These are phyloP conservation scores for Blechomonas ayalai DNA, from an alignment of 208 protist genomes.

Conservation along the genomic window DNA sequence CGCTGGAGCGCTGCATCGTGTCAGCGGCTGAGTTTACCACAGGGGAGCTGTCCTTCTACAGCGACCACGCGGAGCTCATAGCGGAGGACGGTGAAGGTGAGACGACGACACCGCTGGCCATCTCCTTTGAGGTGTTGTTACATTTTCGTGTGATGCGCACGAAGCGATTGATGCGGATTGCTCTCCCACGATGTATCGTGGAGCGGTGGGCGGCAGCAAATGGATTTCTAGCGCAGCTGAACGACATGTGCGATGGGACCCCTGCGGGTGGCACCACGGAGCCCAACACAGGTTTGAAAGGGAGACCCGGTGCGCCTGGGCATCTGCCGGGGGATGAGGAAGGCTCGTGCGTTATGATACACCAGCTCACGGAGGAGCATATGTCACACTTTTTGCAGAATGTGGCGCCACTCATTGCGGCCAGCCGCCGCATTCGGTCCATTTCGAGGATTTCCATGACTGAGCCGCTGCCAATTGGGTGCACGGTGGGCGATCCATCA, in stretches of 20 bases:
- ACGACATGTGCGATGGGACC: neutral
- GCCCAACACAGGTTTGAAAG: too few species aligned
- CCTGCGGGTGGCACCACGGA: too few species aligned
- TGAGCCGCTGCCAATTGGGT: slow-evolving; percentile 47
- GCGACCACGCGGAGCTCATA: slow-evolving; percentile 45
- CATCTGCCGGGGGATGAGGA: slow-evolving; percentile 3
- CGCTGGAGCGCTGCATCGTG: slow-evolving; percentile 50
- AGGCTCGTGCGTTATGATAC: slow-evolving; percentile 18
- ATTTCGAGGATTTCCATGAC: slow-evolving; percentile 63
- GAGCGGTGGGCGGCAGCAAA: slow-evolving; percentile 52
- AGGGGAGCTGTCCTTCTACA: slow-evolving; percentile 65
- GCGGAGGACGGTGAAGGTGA: slow-evolving; percentile 34
- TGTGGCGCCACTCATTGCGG: slow-evolving; percentile 53
- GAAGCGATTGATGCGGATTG: slow-evolving; percentile 62
- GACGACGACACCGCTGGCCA: slow-evolving; percentile 42
- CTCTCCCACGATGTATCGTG: slow-evolving; percentile 30
- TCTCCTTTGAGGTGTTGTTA: slow-evolving; percentile 51
- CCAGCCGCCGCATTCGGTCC: slow-evolving; percentile 46
- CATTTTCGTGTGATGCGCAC: slow-evolving; percentile 69
- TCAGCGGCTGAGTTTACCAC: slow-evolving; percentile 46
- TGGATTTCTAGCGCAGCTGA: slow-evolving; percentile 48
- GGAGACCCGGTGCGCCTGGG: slow-evolving; percentile 4
- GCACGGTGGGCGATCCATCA: slow-evolving; percentile 13
- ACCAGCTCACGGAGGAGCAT: slow-evolving; percentile 34
- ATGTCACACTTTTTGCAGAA: slow-evolving; percentile 48